Percentiles rank a stretch among this genome's conserved stretches.
These are phyloP conservation scores for Xylaria cubensis DNA, from an alignment of 495 filamentous ascomycete species.

Conservation along the genomic window DNA sequence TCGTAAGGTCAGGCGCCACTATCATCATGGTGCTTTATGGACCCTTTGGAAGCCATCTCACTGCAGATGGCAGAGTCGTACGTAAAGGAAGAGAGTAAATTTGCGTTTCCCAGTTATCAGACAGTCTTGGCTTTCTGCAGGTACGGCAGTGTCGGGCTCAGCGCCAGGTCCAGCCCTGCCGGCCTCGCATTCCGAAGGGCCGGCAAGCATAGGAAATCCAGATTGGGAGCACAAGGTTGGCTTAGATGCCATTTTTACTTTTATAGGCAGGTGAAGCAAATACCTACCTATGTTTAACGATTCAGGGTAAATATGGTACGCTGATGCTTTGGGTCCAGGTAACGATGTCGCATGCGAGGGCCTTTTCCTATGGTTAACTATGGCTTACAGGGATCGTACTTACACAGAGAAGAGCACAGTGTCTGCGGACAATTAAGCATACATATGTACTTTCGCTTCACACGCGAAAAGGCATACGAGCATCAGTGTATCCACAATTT, in stretches of 20 bases:
- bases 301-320: slow-evolving; percentile 60
- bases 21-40: slow-evolving; percentile 67
- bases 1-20: slow-evolving; percentile 68
- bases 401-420: slow-evolving; percentile 43
- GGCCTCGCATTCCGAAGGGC: slow-evolving; percentile 60
- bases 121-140: slow-evolving; percentile 51
- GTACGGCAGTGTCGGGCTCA: slow-evolving; percentile 53
- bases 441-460: slow-evolving; percentile 44
- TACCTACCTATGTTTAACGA: slow-evolving; percentile 55
- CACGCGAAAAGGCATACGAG: slow-evolving; percentile 56
- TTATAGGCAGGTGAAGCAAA: slow-evolving; percentile 47
- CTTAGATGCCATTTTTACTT: slow-evolving; percentile 51
- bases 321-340: slow-evolving; percentile 52
- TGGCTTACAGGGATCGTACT: neutral
- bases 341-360: slow-evolving; percentile 62
- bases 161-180: slow-evolving; percentile 32
- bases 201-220: slow-evolving; percentile 56
- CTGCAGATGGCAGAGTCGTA: neutral
- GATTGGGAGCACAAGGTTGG: neutral
- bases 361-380: slow-evolving; percentile 36
- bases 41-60: neutral
- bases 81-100: slow-evolving; percentile 67
- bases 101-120: slow-evolving; percentile 38
- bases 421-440: slow-evolving; percentile 49
- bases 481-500: slow-evolving; percentile 61